Evolutionary conservation across 2,329 filamentous ascomycete genomes (phyloP).

Genomic region (Aspergillus candidus): DNA sequence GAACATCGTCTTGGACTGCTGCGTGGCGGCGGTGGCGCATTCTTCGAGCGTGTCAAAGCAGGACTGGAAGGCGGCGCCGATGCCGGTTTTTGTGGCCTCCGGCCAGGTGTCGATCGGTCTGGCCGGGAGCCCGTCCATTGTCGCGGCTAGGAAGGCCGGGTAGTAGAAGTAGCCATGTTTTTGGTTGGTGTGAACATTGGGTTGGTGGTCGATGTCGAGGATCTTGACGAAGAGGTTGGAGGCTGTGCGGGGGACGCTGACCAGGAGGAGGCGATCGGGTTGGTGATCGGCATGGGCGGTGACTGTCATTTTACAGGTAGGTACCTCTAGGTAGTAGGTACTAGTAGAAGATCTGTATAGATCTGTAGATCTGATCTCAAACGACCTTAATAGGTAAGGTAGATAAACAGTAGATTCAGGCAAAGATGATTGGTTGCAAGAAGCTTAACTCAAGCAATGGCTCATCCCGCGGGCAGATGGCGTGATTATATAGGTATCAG

Average conservation of each 20-base stretch:
- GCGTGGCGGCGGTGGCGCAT: constrained; percentile 15
- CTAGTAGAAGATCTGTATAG: too few species aligned
- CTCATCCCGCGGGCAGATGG: too few species aligned
- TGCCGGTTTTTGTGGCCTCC: constrained; percentile 17
- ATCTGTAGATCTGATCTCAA: too few species aligned
- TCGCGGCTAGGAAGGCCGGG: constrained; percentile 6
- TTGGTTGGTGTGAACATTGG: constrained; percentile 8
- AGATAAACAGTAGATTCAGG: too few species aligned
- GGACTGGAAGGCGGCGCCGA: constrained; percentile 19
- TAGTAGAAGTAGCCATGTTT: constrained; percentile 18
- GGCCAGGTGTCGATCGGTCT: constrained; percentile 24
- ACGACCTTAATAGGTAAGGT: too few species aligned
- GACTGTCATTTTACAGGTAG: too few species aligned
- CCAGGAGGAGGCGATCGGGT: constrained; percentile 3
- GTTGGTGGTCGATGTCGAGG: constrained; percentile 14
- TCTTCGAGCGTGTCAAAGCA: constrained; percentile 24
- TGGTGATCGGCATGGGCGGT: too few species aligned
- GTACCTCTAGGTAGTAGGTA: too few species aligned
- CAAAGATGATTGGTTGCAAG: too few species aligned
- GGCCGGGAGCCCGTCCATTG: constrained; percentile 8
- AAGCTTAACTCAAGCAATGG: too few species aligned
- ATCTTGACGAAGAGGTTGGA: constrained; percentile 17
- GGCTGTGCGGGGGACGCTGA: constrained; percentile 15
- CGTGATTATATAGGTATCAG: too few species aligned
- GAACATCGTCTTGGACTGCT: constrained; percentile 25